A percentile compares a stretch with the other conserved stretches of the same genome.
phyloP scores from a whole-genome alignment of 805 yeast genomes.

The Myxozyma neglecta region DNA sequence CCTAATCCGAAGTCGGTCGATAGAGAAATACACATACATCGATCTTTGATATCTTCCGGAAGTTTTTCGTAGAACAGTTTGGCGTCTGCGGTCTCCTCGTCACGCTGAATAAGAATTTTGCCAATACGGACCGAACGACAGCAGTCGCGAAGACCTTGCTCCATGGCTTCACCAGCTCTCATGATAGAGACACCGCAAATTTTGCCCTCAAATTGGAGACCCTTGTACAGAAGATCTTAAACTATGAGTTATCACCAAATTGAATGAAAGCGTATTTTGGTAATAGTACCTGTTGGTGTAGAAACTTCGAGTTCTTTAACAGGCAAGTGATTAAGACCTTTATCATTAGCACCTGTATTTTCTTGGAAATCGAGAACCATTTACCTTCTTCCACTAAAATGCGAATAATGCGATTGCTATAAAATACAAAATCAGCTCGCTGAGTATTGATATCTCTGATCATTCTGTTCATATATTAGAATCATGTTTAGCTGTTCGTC shows the following conservation, averaged over 20 bases:
- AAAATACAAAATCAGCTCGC: constrained; percentile 92
- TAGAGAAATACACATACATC: constrained; percentile 45
- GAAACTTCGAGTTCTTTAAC: constrained; percentile 65
- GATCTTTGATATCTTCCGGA: constrained; percentile 84
- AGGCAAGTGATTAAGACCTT: constrained; percentile 82
- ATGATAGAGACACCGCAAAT: constrained; percentile 98
- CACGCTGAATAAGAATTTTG: constrained; percentile 93
- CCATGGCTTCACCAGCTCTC: constrained; percentile 99
- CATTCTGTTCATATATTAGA: constrained; percentile 48
- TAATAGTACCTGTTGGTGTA: constrained; percentile 68
- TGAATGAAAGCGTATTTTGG: neutral
- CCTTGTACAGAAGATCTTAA: constrained; percentile 56
- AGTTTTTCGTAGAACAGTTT: constrained; percentile 89
- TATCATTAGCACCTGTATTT: neutral
- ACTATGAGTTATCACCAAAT: neutral
- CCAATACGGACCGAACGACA: constrained; percentile 96
- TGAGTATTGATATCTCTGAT: constrained; percentile 79
- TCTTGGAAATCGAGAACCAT: too few relatives aligned
- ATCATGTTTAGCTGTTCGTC: neutral
- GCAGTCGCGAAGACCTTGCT: constrained; percentile 95
- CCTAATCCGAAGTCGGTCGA: neutral
- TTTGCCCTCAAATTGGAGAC: constrained; percentile 82
- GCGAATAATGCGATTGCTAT: constrained; percentile 91
- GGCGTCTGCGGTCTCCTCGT: constrained; percentile 95
- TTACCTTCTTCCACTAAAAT: constrained; percentile 82